A percentile compares a stretch with the other conserved stretches of the same genome.
phyloP scores from a whole-genome alignment of 148 eudicot genomes.

The Cornus suecica region DNA sequence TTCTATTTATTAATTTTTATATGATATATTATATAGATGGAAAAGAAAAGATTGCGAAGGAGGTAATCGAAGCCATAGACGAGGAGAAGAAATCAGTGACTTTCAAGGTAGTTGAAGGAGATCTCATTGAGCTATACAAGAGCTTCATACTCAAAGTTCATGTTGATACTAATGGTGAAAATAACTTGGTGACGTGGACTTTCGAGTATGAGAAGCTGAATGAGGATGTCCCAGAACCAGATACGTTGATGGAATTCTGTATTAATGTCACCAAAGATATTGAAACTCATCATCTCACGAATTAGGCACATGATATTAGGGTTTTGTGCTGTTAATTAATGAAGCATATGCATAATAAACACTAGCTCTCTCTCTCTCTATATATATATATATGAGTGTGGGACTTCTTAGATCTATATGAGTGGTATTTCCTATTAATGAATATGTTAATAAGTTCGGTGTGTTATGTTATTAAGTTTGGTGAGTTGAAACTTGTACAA shows the following conservation, averaged over 20 bases:
- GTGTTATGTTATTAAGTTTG: too few relatives aligned
- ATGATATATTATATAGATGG: not conserved
- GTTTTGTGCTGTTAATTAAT: not conserved
- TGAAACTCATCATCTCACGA: not conserved
- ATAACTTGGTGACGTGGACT: not conserved
- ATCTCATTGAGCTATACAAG: not conserved
- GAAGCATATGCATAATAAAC: not conserved
- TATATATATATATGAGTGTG: too few relatives aligned
- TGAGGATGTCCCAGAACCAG: not conserved
- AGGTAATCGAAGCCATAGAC: not conserved
- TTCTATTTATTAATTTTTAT: too few relatives aligned
- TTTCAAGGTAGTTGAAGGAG: constrained; percentile 5
- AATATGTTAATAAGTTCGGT: too few relatives aligned
- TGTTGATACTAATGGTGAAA: not conserved
- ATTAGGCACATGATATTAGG: not conserved
- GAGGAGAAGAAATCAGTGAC: not conserved
- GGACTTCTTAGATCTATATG: too few relatives aligned
- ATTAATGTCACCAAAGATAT: not conserved
- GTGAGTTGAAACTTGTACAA: too few relatives aligned
- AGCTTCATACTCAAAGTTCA: not conserved
- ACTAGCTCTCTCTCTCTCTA: too few relatives aligned
- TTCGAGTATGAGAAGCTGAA: constrained; percentile 7
- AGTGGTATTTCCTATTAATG: too few relatives aligned
- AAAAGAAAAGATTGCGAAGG: not conserved
- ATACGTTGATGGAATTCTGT: not conserved